Base-by-base conservation (phyloP, 176 grass and related monocot species). In the Zea luxurians region DNA sequence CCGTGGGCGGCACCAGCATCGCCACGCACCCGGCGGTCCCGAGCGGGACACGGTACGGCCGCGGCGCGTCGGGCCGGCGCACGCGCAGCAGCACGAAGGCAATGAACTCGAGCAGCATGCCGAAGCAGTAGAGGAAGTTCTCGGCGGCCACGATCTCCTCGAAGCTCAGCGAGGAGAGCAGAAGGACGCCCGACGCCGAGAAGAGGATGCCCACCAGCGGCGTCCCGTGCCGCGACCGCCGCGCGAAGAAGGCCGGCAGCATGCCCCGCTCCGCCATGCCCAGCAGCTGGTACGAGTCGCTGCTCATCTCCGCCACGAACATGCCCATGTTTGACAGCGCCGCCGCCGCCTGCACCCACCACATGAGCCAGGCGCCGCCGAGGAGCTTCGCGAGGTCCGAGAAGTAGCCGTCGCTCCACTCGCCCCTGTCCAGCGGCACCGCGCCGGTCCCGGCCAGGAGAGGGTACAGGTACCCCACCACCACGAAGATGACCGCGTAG, bases 281-380 rank as follows among this genome's bases (percentile, higher is more conserved):
- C 46, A 90, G 82, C 8, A 93, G 83, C 74, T 88, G 91, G 82
- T 93, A 93, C 9, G 88, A 90, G 60, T 90, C 88, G 70, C 91
- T 93, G 85, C 88, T 88, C 91, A 93, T 93, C 79, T 93, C 88
- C 8, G 91, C 84, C 7, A 93, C 83, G 70, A 93, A 93, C 88
- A 93, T 88, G n/a, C 88, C 91, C 91, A 93, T 90, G 91, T 93
- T 93, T 0, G 91, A 93, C 66, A 88, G 1, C 50, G 91, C 88
- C 45, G 91, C 82, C 7, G 91, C 91, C 15, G 74, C 88, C 75
- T 86, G 88, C 54, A 90, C 72, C 85, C 91, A 93, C 70, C 88
- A 86, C 82, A 87, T 83, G 34, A 93, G 82, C 91, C 91, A 93
- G n/a, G 78, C 85, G 17, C 91, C 91, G 48, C 85, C 88, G 15